phyloP scores from a whole-genome alignment of 139 green algal genomes.

The Chlorella sorokiniana region DNA sequence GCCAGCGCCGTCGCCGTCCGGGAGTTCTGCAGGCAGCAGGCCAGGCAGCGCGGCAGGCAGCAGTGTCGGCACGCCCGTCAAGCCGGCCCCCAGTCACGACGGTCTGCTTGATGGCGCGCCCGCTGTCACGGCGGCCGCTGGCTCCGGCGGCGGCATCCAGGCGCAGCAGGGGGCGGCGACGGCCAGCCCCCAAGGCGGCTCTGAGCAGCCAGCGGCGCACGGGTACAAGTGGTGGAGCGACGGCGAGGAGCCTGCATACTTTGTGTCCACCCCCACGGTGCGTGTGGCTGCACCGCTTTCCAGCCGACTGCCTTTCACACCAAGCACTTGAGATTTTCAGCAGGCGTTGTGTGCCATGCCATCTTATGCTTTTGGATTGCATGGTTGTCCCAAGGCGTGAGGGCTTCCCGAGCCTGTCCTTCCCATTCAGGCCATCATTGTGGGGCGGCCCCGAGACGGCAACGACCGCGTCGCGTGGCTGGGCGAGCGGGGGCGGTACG shows the following conservation, averaged over 20 bases:
- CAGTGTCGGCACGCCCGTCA: background rate
- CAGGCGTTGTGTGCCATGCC: background rate
- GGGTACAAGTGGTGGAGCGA: constrained; percentile 57
- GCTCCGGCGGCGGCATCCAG: too few relatives aligned
- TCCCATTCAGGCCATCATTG: constrained; percentile 55
- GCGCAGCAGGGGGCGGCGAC: background rate
- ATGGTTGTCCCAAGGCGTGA: too few relatives aligned
- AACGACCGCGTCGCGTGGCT: constrained; percentile 86
- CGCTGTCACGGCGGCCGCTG: too few relatives aligned
- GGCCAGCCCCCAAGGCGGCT: background rate
- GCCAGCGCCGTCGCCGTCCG: background rate
- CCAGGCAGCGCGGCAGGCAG: background rate
- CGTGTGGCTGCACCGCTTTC: background rate
- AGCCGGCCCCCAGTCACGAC: too few relatives aligned
- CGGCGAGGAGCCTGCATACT: constrained; percentile 73
- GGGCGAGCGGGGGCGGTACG: constrained; percentile 60
- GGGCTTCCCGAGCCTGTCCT: background rate
- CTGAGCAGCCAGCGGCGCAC: background rate
- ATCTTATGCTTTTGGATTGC: too few relatives aligned
- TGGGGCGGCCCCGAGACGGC: constrained; percentile 71
- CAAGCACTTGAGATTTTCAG: background rate
- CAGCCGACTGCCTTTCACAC: background rate
- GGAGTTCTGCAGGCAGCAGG: background rate
- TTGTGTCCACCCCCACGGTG: constrained; percentile 59
- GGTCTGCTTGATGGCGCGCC: too few relatives aligned